Evolutionary conservation across 2,329 filamentous ascomycete species (phyloP).

Genomic region (Fusarium sacchari): DNA sequence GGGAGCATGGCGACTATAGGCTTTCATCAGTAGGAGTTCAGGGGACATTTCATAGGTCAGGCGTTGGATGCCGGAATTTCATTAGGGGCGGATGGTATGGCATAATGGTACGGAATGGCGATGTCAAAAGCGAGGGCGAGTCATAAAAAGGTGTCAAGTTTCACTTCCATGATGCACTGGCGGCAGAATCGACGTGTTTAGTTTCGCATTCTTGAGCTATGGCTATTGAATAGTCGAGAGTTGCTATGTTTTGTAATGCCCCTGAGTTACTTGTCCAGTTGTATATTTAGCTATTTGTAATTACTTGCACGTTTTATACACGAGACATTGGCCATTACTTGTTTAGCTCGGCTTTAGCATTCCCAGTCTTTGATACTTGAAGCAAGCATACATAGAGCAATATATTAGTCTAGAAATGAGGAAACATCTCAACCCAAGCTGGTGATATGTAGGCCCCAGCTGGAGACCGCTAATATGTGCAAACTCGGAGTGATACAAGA

Average conservation of each 20-base stretch:
- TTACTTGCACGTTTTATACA: slow-evolving; percentile 15
- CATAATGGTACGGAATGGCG: slow-evolving; percentile 9
- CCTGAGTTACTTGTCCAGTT: slow-evolving; percentile 1
- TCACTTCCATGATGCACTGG: slow-evolving; percentile 16
- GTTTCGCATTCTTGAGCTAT: slow-evolving; percentile 19
- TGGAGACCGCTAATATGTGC: neutral
- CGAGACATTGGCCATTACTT: neutral
- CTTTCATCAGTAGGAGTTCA: slow-evolving; percentile 4
- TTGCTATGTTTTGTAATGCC: slow-evolving; percentile 4
- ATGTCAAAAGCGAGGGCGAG: slow-evolving; percentile 11
- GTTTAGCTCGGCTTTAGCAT: neutral
- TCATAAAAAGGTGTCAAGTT: slow-evolving; percentile 10
- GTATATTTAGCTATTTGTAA: slow-evolving; percentile 38
- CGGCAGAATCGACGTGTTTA: slow-evolving; percentile 11
- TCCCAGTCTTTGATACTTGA: neutral
- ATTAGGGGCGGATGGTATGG: slow-evolving; percentile 1
- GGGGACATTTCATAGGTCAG: slow-evolving; percentile 2
- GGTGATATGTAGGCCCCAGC: neutral
- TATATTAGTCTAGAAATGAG: neutral
- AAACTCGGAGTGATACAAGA: slow-evolving; percentile 7
- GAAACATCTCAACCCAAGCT: slow-evolving; percentile 1
- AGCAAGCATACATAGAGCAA: neutral
- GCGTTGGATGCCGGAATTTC: slow-evolving; percentile 41
- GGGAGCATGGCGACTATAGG: neutral
- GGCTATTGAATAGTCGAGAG: slow-evolving; percentile 33